Evolutionary conservation across 2,329 filamentous ascomycete species (phyloP).

Genomic region (Tetracladium maxilliforme): DNA sequence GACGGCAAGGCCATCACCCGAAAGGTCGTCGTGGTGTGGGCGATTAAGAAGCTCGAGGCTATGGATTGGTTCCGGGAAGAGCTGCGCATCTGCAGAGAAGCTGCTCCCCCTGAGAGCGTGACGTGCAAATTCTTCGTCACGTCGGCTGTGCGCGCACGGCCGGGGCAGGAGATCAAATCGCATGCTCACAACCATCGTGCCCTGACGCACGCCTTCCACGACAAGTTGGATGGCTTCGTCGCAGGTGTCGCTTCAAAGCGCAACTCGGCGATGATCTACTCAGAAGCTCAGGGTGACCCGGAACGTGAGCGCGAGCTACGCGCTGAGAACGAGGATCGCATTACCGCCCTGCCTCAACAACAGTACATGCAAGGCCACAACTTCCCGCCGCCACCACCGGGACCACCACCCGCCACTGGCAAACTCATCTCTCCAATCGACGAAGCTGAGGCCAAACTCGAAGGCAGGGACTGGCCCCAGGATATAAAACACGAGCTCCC

Average conservation of each 20-base stretch:
- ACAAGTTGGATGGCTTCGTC: constrained; percentile 77
- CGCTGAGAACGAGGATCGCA: constrained; percentile 69
- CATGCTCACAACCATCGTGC: too few species aligned
- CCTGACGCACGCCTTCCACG: constrained; percentile 64
- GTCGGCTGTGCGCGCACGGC: constrained; percentile 39
- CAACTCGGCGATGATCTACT: constrained; percentile 68
- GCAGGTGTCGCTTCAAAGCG: constrained; percentile 77
- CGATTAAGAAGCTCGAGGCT: constrained; percentile 76
- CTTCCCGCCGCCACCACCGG: constrained; percentile 10
- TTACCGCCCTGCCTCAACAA: constrained; percentile 64
- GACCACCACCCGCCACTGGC: constrained; percentile 19
- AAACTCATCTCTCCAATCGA: constrained; percentile 13
- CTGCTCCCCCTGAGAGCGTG: constrained; percentile 74
- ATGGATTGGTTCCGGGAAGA: constrained; percentile 99
- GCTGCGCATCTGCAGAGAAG: constrained; percentile 78
- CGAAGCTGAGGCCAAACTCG: too few species aligned
- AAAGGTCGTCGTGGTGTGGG: constrained; percentile 87
- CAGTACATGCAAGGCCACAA: constrained; percentile 45
- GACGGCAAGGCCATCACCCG: constrained; percentile 89
- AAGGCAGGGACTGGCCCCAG: constrained; percentile 2
- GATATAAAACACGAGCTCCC: constrained; percentile 18
- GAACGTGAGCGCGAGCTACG: constrained; percentile 70
- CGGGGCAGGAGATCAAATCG: too few species aligned
- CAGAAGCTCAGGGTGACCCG: constrained; percentile 65
- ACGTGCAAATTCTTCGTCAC: constrained; percentile 95